Conservation (phyloP, 331 rosid species). For the Spiraea crenata region DNA sequence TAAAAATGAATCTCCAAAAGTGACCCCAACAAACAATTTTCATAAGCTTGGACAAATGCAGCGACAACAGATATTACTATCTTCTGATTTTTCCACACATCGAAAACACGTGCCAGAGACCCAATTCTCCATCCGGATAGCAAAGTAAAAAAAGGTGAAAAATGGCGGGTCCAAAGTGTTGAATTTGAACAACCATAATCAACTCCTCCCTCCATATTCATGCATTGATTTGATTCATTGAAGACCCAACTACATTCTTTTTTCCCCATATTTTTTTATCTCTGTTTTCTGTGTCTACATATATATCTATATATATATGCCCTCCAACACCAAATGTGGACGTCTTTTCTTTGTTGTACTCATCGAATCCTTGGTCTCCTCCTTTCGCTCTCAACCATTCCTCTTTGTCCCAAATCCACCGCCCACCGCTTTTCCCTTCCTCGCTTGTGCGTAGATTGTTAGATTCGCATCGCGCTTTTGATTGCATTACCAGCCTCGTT, state of each 20-base stretch:
- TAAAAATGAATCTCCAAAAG: too few species aligned
- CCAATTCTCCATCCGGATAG: neutral
- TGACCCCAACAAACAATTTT: too few species aligned
- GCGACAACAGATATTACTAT: neutral
- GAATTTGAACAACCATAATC: neutral
- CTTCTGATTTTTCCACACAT: neutral
- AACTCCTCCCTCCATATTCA: neutral
- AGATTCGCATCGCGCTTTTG: slow-evolving; percentile 4
- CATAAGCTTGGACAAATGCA: too few species aligned
- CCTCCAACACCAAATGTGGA: neutral
- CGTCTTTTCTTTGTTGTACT: neutral
- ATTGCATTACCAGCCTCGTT: slow-evolving; percentile 5
- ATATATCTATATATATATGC: neutral
- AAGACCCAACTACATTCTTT: neutral
- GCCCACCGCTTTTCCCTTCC: neutral
- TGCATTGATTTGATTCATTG: neutral
- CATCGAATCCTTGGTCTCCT: slow-evolving; percentile 18
- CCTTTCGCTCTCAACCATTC: slow-evolving; percentile 36
- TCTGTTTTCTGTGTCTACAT: too few species aligned
- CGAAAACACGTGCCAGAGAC: neutral
- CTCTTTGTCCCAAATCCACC: slow-evolving; percentile 4
- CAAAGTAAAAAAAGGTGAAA: neutral
- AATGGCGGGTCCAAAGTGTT: neutral
- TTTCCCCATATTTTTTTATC: too few species aligned
- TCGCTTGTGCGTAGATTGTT: neutral